phyloP scores from a whole-genome alignment of 139 green algal genomes.

The Volvox reticuliferus region DNA sequence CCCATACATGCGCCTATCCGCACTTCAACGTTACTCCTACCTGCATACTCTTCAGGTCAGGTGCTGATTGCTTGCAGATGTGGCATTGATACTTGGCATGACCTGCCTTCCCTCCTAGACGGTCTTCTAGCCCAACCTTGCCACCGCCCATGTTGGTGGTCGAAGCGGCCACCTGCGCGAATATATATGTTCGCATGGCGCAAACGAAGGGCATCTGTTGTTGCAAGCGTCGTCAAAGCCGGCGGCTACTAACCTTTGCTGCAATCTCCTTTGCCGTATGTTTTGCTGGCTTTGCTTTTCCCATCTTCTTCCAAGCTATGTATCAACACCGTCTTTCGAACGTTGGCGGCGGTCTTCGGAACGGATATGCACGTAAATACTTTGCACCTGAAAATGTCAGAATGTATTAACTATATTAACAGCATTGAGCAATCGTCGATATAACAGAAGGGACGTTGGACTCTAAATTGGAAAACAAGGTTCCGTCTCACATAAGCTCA shows the following conservation, averaged over 20 bases:
- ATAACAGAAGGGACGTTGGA: too few species aligned
- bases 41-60: constrained; percentile 84
- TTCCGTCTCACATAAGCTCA: too few species aligned
- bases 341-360: neutral
- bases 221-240: neutral
- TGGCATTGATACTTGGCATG: constrained; percentile 87
- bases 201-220: neutral
- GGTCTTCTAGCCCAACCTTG: constrained; percentile 77
- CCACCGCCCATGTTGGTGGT: constrained; percentile 82
- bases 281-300: constrained; percentile 89
- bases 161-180: constrained; percentile 62
- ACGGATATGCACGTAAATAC: too few species aligned
- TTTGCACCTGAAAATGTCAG: too few species aligned
- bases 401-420: too few species aligned
- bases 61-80: constrained; percentile 71
- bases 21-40: constrained; percentile 43
- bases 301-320: neutral
- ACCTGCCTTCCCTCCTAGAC: constrained; percentile 78
- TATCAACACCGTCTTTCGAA: neutral
- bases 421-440: too few species aligned
- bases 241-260: constrained; percentile 55
- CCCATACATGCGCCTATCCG: too few species aligned
- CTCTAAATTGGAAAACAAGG: too few species aligned
- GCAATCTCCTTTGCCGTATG: constrained; percentile 82
- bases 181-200: neutral